Percentiles rank a stretch among this genome's conserved stretches.
These are phyloP conservation scores for Volvox carteri DNA, from an alignment of 163 green algal genomes.

Conservation along the genomic window DNA sequence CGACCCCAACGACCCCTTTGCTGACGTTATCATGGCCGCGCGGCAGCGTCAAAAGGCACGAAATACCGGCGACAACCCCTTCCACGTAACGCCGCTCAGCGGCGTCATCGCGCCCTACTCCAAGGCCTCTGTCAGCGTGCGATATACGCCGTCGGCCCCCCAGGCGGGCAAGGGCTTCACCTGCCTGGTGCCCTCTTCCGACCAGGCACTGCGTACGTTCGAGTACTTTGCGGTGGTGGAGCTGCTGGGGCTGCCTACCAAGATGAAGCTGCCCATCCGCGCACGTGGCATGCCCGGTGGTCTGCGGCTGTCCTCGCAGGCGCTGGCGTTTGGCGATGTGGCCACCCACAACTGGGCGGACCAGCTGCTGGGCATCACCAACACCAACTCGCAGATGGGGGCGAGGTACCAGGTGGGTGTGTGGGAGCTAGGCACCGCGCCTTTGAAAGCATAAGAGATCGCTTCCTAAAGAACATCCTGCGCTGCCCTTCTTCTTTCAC, in stretches of 20 bases:
- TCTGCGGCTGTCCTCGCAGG: constrained; percentile 41
- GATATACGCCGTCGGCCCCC: constrained; percentile 59
- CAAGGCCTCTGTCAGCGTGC: constrained; percentile 59
- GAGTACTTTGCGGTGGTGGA: constrained; percentile 61
- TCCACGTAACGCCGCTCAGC: constrained; percentile 66
- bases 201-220: constrained; percentile 56
- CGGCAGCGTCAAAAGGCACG: constrained; percentile 53
- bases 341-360: constrained; percentile 66
- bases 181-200: constrained; percentile 28
- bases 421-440: too few species aligned
- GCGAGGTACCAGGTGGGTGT: constrained; percentile 39
- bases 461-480: too few species aligned
- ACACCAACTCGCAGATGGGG: constrained; percentile 64
- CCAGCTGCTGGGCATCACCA: constrained; percentile 64
- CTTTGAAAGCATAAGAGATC: too few species aligned
- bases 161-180: constrained; percentile 57
- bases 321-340: constrained; percentile 70
- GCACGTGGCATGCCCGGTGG: constrained; percentile 59
- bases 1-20: constrained; percentile 63
- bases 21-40: constrained; percentile 59
- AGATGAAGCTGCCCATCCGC: constrained; percentile 69
- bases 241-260: constrained; percentile 42
- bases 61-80: constrained; percentile 63
- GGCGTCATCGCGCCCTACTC: constrained; percentile 64
- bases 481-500: too few species aligned